Percentiles rank a stretch among this genome's conserved stretches.
Conservation (phyloP, 148 eudicot genomes). For the Persicaria maculosa region DNA sequence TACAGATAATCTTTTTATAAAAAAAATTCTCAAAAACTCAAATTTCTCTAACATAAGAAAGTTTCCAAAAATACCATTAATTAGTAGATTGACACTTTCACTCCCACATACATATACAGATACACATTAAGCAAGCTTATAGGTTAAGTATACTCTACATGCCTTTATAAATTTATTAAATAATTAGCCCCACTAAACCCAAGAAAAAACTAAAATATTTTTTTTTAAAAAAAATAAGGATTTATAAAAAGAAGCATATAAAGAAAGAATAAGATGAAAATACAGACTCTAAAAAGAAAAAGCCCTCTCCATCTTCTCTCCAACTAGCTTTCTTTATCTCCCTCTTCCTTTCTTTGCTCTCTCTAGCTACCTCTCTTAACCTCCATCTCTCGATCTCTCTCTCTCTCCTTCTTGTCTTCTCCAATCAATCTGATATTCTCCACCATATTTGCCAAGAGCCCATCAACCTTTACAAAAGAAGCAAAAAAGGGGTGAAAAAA, state of each 20-base stretch:
- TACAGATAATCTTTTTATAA: too few relatives aligned
- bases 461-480: conserved; percentile 35
- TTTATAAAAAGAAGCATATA: background rate
- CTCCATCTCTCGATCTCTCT: conserved; percentile 12
- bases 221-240: conserved; percentile 13
- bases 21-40: too few relatives aligned
- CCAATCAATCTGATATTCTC: conserved; percentile 43
- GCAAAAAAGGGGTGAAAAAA: background rate
- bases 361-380: conserved; percentile 17
- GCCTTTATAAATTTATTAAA: background rate
- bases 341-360: conserved; percentile 7
- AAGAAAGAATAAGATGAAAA: conserved; percentile 1
- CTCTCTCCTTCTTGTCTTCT: conserved; percentile 17
- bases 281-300: background rate
- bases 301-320: background rate
- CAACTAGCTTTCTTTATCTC: conserved; percentile 17
- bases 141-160: background rate
- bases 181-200: background rate
- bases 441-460: conserved; percentile 38
- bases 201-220: background rate
- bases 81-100: too few relatives aligned
- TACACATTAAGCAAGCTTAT: background rate
- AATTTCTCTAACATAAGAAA: too few relatives aligned
- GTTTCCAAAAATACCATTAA: too few relatives aligned
- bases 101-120: too few relatives aligned